phyloP scores from a whole-genome alignment of 352 stramenopile genomes.

The Aphanomyces astaci region DNA sequence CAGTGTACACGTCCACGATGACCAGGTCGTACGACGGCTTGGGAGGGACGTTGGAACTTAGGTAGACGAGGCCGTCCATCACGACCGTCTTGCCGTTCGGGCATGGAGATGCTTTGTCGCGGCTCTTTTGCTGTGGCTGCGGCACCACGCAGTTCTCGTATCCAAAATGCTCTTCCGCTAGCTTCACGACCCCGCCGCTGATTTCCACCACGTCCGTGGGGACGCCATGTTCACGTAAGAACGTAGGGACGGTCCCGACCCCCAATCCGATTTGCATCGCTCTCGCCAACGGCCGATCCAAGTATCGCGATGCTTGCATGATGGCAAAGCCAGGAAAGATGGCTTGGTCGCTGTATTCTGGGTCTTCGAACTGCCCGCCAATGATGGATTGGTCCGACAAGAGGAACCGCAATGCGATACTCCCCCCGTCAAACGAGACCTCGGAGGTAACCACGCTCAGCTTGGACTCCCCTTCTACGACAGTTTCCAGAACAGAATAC shows the following conservation, averaged over 20 bases:
- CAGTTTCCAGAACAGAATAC: neutral
- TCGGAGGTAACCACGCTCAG: neutral
- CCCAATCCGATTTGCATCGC: slow-evolving; percentile 62
- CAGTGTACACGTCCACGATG: slow-evolving; percentile 62
- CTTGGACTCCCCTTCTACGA: neutral
- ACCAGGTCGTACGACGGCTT: slow-evolving; percentile 45
- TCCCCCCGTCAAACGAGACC: neutral
- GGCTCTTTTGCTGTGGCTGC: slow-evolving; percentile 19
- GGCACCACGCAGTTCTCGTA: slow-evolving; percentile 49
- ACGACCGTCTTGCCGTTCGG: slow-evolving; percentile 46
- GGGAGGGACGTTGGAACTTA: slow-evolving; percentile 32
- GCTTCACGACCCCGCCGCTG: slow-evolving; percentile 50
- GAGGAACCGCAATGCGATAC: slow-evolving; percentile 37
- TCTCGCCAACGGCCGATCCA: slow-evolving; percentile 34
- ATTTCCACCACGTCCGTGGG: slow-evolving; percentile 74
- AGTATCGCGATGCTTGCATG: slow-evolving; percentile 63
- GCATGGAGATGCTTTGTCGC: slow-evolving; percentile 25
- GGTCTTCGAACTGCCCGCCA: slow-evolving; percentile 64
- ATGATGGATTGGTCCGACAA: slow-evolving; percentile 77
- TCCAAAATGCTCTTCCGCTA: slow-evolving; percentile 61
- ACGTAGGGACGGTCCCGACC: slow-evolving; percentile 60
- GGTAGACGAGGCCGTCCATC: slow-evolving; percentile 56
- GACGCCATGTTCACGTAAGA: slow-evolving; percentile 49
- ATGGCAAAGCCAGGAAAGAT: slow-evolving; percentile 73
- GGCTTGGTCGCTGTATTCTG: slow-evolving; percentile 45